Base-by-base conservation (phyloP, 1,139 yeast species). In the Pichia sp. region DNA sequence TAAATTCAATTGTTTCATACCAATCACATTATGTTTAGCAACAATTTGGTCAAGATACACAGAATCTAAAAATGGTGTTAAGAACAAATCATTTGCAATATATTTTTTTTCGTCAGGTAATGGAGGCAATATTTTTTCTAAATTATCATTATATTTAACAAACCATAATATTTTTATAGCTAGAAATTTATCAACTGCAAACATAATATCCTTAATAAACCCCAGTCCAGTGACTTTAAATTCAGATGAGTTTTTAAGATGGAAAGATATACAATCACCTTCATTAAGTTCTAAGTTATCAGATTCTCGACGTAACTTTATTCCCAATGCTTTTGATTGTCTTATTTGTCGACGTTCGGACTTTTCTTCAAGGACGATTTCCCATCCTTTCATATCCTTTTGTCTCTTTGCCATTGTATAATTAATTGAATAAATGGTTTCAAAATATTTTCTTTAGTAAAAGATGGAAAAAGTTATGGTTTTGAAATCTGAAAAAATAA, bases 101-200 rank as follows among this genome's bases (percentile, higher is more conserved):
- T 40, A 43, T 14, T 31, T 31, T 20, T 37, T 36, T 13, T 23
- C 28, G 14, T 34, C 26, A 11, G 33, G 15, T 14, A 31, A 25
- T 6, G 33, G 42, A 1, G 63, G 59, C 6, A 43, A 29, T 11
- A 58, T 29, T 4, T 49, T 49, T 1, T 49, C 48, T 3, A 41
- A 24, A 7, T 7, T 6, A 54, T 60, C 7, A 65, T 51, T 31
- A 13, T 50, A 43, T 29, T 59, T 49, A 5, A 60, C 50, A 42
- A 71, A 69, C 67, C 71, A 66, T 16, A 63, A 38, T 11, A 65
- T 72, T 23, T 54, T 50, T 4, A 74, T 45, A 21, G 68, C 74
- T 4, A 72, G 48, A 43, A 62, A 69, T 26, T 55, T 56, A 30
- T 62, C 63, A 21, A 60, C 61, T 1, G 74, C 77, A 45, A 68